Conservation (phyloP, 1,284 basidiomycete species). For the Cryptococcus sp. region DNA sequence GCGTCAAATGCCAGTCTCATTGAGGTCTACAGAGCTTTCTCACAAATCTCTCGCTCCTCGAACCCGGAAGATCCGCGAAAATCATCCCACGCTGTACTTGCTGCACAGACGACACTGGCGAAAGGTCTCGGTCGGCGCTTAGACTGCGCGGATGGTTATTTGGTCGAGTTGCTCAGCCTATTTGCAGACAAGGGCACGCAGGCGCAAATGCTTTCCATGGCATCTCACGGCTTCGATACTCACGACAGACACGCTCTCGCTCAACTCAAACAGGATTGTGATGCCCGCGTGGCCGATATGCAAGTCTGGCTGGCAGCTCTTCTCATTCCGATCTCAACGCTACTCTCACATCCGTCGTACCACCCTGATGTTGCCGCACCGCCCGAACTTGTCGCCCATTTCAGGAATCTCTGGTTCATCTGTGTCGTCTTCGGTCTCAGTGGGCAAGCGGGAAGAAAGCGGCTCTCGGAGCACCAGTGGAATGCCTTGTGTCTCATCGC, state of each 20-base stretch:
- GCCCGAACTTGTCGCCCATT: constrained; percentile 71
- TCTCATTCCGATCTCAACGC: constrained; percentile 83
- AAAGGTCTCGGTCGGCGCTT: constrained; percentile 69
- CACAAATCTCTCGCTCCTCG: constrained; percentile 77
- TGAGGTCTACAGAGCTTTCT: constrained; percentile 84
- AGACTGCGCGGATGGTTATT: constrained; percentile 74
- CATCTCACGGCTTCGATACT: constrained; percentile 31
- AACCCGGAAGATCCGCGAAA: constrained; percentile 81
- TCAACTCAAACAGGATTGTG: constrained; percentile 32
- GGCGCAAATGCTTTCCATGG: constrained; percentile 72
- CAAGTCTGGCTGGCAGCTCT: constrained; percentile 81
- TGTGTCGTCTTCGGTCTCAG: constrained; percentile 69
- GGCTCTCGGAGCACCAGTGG: constrained; percentile 58
- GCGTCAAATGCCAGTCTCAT: constrained; percentile 75
- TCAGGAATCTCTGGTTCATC: constrained; percentile 94
- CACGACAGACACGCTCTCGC: constrained; percentile 36
- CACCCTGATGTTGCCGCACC: constrained; percentile 64
- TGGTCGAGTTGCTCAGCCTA: constrained; percentile 80
- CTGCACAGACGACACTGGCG: constrained; percentile 83
- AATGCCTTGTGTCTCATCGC: constrained; percentile 80
- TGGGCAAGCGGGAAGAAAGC: constrained; percentile 61
- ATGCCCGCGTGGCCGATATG: constrained; percentile 60
- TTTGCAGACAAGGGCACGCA: constrained; percentile 90
- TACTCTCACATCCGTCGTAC: constrained; percentile 76
- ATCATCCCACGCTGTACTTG: constrained; percentile 83